Base-by-base conservation (phyloP, 176 grass and related monocot species). In the Tillandsia leiboldiana region DNA sequence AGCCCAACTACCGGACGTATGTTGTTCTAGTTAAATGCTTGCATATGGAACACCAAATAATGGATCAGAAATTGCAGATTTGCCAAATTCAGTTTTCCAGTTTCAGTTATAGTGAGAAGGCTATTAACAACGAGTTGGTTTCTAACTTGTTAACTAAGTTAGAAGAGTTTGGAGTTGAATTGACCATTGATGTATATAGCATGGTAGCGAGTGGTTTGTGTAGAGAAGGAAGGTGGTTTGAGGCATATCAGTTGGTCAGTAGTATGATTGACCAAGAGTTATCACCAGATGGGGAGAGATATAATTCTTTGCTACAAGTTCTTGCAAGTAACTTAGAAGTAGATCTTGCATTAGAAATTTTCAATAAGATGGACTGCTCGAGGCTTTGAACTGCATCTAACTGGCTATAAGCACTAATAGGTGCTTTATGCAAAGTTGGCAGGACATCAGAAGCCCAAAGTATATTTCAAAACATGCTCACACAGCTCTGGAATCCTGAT, bases 21-120 rank as follows among this genome's bases (percentile, higher is more conserved):
- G 10, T 12, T 81, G 78, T 87, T 77, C 75, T 87, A 65, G 73
- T 91, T 33, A 77, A 85, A 85, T 81, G 84, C 53, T 69, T 91
- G 68, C 73, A 14, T 51, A 90, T 85, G 53, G 49, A 90, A 48
- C 64, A 80, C 66, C 63, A 81, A 72, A 49, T 82, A 61, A 66
- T 70, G 64, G 67, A 76, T 52, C 73, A 83, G 62, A 83, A 79
- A 65, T 78, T 64, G 74, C 68, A 22, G 78, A 72, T 72, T 79
- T 82, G 50, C 84, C 77, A 26, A 69, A 84, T 79, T 49, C 53
- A 54, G 10, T n/a, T 87, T 15, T 65, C 69, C 48, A 71, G 50
- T 73, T 72, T 52, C 12, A 66, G 48, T 56, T 76, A 73, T 72
- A 71, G 72, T 73, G 71, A 73, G 47, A 70, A 86, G 49, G 59